Base-by-base conservation (phyloP, 2,329 filamentous ascomycete species). In the Ophiostoma quercus region DNA sequence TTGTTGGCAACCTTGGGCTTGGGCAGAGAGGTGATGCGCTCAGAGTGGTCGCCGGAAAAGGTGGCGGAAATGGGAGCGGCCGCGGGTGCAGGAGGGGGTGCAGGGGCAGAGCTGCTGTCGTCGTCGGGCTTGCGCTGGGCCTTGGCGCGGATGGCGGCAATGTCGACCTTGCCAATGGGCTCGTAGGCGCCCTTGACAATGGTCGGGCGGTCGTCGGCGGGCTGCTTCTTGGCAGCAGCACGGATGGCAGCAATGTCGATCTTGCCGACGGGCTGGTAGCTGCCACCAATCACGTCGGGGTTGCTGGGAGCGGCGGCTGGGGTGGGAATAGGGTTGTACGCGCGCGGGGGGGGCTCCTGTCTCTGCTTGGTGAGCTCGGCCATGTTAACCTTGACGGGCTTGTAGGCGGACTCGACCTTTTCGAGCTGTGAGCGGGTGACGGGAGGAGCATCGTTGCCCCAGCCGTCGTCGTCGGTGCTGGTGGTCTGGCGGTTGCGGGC, bases 1-100 rank as follows among this genome's bases (percentile, higher is more conserved):
- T 91, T 94, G 80, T 96, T 97, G 29, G 92, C 88, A 65, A 98
- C 90, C 82, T 97, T 98, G 62, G 95, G 95, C 81, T 98, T 99
- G 0, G 95, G 95, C 69, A 99, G 81, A 67, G 89, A 88, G 1
- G 92, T 96, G 51, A 99, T 83, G 67, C 95, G 89, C 78, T 94
- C 94, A 1, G 92, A 89, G 74, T 87, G 75, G 2, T 88, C 90
- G 2, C 88, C 87, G 75, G 89, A 66, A 6, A 41, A 25, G 9
- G 65, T 19, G 9, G 39, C 39, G 2, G 37, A 22, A 7, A 22
- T 47, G 34, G 39, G 37, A 16, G 65, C 22, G 34, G n/a, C n/a
- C 4, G 19, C 57, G 3, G 57, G 57, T 32, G 25, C 57, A 19
- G 57, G 25, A 34, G 37, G 65, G 6, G 87, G 84, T 69, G 80